These are phyloP conservation scores for Xylaria telfairii DNA, from an alignment of 495 filamentous ascomycete species.

Conservation along the genomic window DNA sequence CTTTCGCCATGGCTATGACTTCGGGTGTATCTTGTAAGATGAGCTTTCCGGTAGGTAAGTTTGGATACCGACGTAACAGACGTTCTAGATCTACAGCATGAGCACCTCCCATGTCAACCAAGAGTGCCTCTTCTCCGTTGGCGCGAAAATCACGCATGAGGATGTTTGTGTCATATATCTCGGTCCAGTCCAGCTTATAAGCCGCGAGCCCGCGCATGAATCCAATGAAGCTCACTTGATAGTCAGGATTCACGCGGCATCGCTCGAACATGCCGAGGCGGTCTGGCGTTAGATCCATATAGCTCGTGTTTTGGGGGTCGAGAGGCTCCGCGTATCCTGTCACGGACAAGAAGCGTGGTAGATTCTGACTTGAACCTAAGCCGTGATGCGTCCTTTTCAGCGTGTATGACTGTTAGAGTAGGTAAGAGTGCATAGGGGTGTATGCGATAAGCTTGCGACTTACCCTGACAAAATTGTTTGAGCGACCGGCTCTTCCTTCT, in stretches of 20 bases:
- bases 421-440: background rate
- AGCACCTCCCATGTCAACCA: constrained; percentile 49
- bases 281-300: constrained; percentile 17
- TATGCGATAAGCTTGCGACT: background rate
- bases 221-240: constrained; percentile 22
- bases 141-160: constrained; percentile 19
- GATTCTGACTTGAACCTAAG: constrained; percentile 17
- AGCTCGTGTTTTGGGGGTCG: constrained; percentile 20
- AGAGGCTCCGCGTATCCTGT: constrained; percentile 21
- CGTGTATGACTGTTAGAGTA: background rate
- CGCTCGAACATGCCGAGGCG: constrained; percentile 23
- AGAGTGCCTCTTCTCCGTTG: constrained; percentile 21
- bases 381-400: constrained; percentile 15
- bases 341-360: constrained; percentile 22
- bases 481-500: constrained; percentile 2
- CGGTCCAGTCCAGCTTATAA: constrained; percentile 25
- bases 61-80: constrained; percentile 37
- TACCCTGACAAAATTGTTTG: constrained; percentile 18
- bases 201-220: constrained; percentile 19
- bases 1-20: constrained; percentile 33
- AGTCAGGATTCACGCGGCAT: constrained; percentile 9
- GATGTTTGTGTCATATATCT: constrained; percentile 23
- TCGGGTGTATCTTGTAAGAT: constrained; percentile 45
- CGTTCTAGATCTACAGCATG: constrained; percentile 42
- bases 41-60: constrained; percentile 32